Conservation (phyloP, 371 early-diverging fungal species). For the Rhizopus arrhizus region DNA sequence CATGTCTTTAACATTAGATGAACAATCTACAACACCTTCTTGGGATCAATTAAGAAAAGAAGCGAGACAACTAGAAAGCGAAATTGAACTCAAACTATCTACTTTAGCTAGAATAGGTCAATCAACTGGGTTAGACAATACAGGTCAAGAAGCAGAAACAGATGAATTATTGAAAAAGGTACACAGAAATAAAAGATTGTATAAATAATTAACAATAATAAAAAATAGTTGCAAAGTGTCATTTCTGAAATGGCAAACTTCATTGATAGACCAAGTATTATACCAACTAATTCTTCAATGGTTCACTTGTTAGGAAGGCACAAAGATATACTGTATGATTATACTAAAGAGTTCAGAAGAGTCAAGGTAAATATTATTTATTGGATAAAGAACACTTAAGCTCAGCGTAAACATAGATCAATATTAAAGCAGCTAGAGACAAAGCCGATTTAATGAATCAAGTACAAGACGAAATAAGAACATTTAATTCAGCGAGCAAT, state of each 20-base stretch:
- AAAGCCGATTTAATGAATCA: constrained; percentile 66
- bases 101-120: constrained; percentile 48
- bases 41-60: constrained; percentile 74
- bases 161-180: constrained; percentile 66
- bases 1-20: not conserved
- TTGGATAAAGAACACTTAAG: not conserved
- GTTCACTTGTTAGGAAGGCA: constrained; percentile 73
- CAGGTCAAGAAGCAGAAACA: constrained; percentile 57
- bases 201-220: not conserved
- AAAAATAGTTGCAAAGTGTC: constrained; percentile 54
- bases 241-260: constrained; percentile 60
- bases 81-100: constrained; percentile 63
- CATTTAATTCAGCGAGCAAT: constrained; percentile 44
- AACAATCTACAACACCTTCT: constrained; percentile 8
- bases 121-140: constrained; percentile 31
- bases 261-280: constrained; percentile 53
- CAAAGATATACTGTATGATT: constrained; percentile 71
- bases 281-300: constrained; percentile 66
- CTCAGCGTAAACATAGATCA: constrained; percentile 37
- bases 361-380: constrained; percentile 42
- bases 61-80: constrained; percentile 69
- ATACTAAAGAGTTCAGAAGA: constrained; percentile 67
- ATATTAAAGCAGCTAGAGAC: constrained; percentile 60
- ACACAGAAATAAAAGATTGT: constrained; percentile 1
- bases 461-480: constrained; percentile 60